Evolutionary conservation across 2,329 filamentous ascomycete genomes (phyloP).

Genomic region (Coniosporium tulheliwenetii): DNA sequence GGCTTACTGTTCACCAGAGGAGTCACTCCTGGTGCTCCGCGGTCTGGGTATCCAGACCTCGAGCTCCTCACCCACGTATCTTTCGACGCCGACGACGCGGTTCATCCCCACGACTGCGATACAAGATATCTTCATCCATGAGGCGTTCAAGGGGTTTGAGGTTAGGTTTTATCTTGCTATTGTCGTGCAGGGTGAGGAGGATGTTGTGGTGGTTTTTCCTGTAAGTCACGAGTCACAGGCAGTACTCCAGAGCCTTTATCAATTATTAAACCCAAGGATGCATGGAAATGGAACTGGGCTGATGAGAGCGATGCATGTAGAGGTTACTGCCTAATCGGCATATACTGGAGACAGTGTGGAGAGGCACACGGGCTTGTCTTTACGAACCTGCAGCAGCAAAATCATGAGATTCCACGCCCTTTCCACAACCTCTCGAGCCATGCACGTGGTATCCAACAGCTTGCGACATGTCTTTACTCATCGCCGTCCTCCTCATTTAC

Average conservation of each 20-base stretch:
- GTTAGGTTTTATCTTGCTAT: constrained; percentile 81
- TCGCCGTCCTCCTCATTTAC: constrained; percentile 3
- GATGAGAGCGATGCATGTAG: constrained; percentile 18
- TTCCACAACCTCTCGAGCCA: no score
- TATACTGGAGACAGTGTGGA: constrained; percentile 81
- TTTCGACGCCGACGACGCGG: constrained; percentile 45
- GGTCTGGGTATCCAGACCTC: constrained; percentile 84
- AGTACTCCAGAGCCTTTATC: neutral
- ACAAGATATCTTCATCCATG: constrained; percentile 84
- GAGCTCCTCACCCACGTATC: constrained; percentile 52
- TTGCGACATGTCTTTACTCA: constrained; percentile 16
- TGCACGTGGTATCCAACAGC: constrained; percentile 7
- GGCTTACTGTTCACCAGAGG: constrained; percentile 32
- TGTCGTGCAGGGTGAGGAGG: constrained; percentile 74
- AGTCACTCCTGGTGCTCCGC: constrained; percentile 76
- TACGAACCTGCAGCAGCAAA: constrained; percentile 41
- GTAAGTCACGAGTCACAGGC: constrained; percentile 21
- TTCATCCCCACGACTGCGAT: constrained; percentile 88
- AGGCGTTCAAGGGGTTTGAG: constrained; percentile 86
- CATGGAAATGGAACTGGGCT: no score
- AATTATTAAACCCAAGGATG: no score
- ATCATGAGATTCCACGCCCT: no score
- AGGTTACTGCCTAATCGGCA: constrained; percentile 54
- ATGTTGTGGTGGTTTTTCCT: constrained; percentile 91
- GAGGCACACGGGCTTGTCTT: constrained; percentile 66